A percentile compares a stretch with the other conserved stretches of the same genome.
Evolutionary conservation across 129 eudicot species (phyloP).

Genomic region (Logfia minima): DNA sequence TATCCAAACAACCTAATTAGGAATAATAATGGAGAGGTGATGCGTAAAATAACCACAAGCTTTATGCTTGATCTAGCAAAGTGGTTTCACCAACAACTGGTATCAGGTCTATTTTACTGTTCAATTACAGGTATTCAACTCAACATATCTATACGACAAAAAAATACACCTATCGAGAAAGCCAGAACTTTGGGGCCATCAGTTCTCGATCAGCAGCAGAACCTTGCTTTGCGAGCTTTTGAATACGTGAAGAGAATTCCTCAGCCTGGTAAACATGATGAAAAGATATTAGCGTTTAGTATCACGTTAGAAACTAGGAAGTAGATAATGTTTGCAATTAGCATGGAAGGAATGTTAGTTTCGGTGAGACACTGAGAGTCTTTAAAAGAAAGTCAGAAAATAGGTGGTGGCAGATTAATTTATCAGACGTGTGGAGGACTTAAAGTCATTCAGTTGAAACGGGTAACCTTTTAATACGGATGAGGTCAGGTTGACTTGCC

Average conservation of each 20-base stretch:
- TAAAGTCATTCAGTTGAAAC: not conserved
- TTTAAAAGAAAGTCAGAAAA: not conserved
- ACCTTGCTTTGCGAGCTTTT: conserved; percentile 81
- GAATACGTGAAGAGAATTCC: conserved; percentile 86
- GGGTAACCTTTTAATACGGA: not conserved
- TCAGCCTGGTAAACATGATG: conserved; percentile 57
- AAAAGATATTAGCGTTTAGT: conserved; percentile 16
- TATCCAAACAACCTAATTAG: conserved; percentile 5
- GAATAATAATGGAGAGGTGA: not conserved
- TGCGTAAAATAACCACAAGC: conserved; percentile 8
- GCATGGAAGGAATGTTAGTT: not conserved
- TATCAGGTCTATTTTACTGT: not conserved
- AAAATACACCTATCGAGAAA: conserved; percentile 32
- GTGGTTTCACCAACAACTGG: not conserved
- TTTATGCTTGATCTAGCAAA: conserved; percentile 12
- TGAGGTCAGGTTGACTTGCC: not conserved
- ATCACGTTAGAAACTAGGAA: not conserved
- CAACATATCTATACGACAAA: conserved; percentile 14
- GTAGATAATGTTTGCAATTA: not conserved
- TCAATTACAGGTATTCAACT: not conserved
- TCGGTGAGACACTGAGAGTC: not conserved
- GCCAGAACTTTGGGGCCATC: conserved; percentile 67
- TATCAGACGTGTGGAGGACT: not conserved
- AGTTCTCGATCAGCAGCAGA: conserved; percentile 72
- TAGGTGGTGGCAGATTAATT: not conserved